Conservation (phyloP, 2,329 filamentous ascomycete genomes). For the Exutisphaerella laricina region DNA sequence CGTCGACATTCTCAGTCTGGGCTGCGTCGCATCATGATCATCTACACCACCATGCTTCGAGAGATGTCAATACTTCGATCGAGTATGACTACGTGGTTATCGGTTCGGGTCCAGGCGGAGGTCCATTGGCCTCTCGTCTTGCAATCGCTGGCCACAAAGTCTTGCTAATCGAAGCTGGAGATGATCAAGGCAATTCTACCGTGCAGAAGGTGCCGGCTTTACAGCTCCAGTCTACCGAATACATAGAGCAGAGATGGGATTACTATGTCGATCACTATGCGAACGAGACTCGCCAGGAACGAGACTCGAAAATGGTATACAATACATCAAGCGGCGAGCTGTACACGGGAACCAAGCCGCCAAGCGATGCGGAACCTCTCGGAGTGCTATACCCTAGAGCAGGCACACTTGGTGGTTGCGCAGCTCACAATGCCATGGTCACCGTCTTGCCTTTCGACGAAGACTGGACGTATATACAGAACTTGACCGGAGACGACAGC, state of each 20-base stretch:
- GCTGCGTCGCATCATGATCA: neutral
- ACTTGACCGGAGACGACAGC: slow-evolving; percentile 54
- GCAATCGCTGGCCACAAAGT: slow-evolving; percentile 56
- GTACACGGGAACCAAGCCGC: slow-evolving; percentile 52
- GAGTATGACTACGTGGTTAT: slow-evolving; percentile 59
- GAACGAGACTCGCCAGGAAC: slow-evolving; percentile 48
- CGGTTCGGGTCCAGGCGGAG: slow-evolving; percentile 56
- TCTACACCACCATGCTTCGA: neutral
- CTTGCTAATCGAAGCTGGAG: slow-evolving; percentile 57
- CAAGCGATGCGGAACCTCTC: slow-evolving; percentile 46
- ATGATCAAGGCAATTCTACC: slow-evolving; percentile 49
- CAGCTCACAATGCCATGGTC: slow-evolving; percentile 57
- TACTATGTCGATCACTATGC: slow-evolving; percentile 60
- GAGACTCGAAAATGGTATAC: slow-evolving; percentile 48
- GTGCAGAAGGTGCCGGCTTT: slow-evolving; percentile 53
- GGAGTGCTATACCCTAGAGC: slow-evolving; percentile 56
- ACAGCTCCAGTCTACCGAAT: slow-evolving; percentile 50
- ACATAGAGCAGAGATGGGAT: slow-evolving; percentile 55
- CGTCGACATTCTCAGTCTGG: neutral
- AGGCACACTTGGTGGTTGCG: slow-evolving; percentile 53
- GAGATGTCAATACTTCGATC: slow-evolving; percentile 6
- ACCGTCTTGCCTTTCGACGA: slow-evolving; percentile 53
- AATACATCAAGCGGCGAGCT: slow-evolving; percentile 43
- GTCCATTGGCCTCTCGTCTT: slow-evolving; percentile 53
- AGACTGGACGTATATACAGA: slow-evolving; percentile 55